Conservation (phyloP, 2,329 filamentous ascomycete species). For the Geosmithia flava region DNA sequence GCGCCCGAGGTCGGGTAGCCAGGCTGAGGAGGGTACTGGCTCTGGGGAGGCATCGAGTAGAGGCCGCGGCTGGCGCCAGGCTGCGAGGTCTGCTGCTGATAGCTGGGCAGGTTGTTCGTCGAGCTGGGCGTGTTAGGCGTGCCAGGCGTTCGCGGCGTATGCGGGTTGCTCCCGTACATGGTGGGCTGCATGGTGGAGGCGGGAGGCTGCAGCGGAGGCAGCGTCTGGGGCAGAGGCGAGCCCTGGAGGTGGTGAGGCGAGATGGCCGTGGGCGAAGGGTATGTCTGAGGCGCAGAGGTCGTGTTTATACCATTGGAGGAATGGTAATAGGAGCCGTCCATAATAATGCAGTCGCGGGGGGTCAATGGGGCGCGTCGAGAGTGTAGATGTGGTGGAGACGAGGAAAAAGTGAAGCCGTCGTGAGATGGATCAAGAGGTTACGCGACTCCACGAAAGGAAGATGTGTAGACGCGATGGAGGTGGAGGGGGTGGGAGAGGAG, state of each 20-base stretch:
- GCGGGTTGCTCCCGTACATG: constrained; percentile 44
- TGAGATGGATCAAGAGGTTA: not conserved
- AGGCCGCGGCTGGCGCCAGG: constrained; percentile 33
- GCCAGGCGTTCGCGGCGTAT: constrained; percentile 50
- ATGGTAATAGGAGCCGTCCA: constrained; percentile 42
- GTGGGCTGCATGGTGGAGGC: constrained; percentile 25
- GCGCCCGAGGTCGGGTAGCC: constrained; percentile 41
- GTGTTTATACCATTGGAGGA: constrained; percentile 43
- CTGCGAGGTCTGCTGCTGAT: constrained; percentile 39
- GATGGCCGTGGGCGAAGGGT: constrained; percentile 38
- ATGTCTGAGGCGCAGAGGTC: constrained; percentile 32
- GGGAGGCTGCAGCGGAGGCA: constrained; percentile 41
- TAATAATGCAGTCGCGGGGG: constrained; percentile 21
- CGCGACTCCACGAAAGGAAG: not conserved
- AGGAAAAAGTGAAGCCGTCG: not conserved
- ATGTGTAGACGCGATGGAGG: not conserved
- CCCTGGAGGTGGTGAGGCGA: constrained; percentile 38
- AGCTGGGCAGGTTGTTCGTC: constrained; percentile 37
- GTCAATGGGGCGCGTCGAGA: constrained; percentile 4
- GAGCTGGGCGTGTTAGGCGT: constrained; percentile 50
- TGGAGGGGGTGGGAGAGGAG: not conserved
- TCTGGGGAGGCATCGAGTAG: constrained; percentile 36
- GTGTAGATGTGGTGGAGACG: constrained; percentile 6
- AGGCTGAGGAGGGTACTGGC: constrained; percentile 40
- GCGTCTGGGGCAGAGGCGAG: constrained; percentile 37